Evolutionary conservation across 495 filamentous ascomycete genomes (phyloP), one percentile per base, ranked within the genome.

Genomic region (Aspergillus ostianus): DNA sequence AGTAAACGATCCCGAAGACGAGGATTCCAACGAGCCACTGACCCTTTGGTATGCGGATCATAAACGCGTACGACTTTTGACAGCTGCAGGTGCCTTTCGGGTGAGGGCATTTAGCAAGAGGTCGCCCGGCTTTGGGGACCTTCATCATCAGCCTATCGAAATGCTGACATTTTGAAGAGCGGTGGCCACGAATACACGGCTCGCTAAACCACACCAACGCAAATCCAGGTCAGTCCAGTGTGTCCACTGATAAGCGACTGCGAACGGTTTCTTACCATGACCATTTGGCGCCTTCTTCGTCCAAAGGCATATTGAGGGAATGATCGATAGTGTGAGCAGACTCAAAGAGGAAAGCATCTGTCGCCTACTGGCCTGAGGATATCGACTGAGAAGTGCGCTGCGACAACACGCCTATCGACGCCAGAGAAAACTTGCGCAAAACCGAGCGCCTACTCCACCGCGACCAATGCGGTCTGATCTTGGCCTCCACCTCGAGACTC

Each of bases 161-260:
- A 75, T 95, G 90, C 32, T 82, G 85, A 67, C 91, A 95, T 81
- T 88, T 90, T 62, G 90, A 90, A 21, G 91, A 92, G 64, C 91
- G 87, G 73, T 95, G 91, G 53, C 91, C 91, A 55, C 89, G 88
- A 63, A 93, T 90, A 64, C 91, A 95, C 67, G 89, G 87, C 77
- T 88, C 86, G 68, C 90, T 94, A 67, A 17, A 36, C 23, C 18
- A 29, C 23, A 41, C 13, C 36, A 15, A 41, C 13, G 36, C 36
- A 17, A 10, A 15, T 41, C 36, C 36, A 41, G 36, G 13, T 41
- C 36, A 41, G 36, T 41, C 36, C 36, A 41, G 36, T 44, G 36
- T 44, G 41, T 30, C 46, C 18, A 53, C 45, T 9, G 6, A 49
- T 55, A 8, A 55, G 55, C 44, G 46, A 18, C 4, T 26, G 36